These are phyloP conservation scores for Nematodospora anomalae DNA, from an alignment of 1,139 yeast species.

Conservation along the genomic window DNA sequence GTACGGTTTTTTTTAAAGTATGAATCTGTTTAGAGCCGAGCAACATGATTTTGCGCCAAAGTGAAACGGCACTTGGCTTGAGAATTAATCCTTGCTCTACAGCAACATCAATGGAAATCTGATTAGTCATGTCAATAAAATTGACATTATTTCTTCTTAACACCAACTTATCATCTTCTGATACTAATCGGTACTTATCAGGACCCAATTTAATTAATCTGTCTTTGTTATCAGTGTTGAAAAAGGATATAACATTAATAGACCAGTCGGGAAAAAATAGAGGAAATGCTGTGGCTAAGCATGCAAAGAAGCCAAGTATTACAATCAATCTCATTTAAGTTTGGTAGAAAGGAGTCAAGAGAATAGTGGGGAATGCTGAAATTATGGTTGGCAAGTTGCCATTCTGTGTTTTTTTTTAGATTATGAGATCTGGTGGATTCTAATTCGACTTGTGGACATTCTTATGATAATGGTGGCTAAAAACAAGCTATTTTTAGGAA, in stretches of 20 bases:
- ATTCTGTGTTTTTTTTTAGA: too few species aligned
- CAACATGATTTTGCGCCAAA: constrained; percentile 18
- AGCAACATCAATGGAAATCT: constrained; percentile 37
- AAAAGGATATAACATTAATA: constrained; percentile 7
- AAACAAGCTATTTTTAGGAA: too few species aligned
- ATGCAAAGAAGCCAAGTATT: constrained; percentile 8
- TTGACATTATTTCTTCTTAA: constrained; percentile 54
- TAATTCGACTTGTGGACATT: too few species aligned
- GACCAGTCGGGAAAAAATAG: constrained; percentile 13
- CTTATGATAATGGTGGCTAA: too few species aligned
- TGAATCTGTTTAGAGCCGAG: constrained; percentile 35
- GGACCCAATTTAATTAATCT: constrained; percentile 43
- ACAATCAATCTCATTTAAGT: constrained; percentile 10
- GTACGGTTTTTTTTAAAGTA: constrained; percentile 27
- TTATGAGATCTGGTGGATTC: neutral
- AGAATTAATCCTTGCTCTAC: constrained; percentile 28
- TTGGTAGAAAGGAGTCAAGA: neutral
- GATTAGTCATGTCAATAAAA: constrained; percentile 72
- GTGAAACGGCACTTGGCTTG: constrained; percentile 15
- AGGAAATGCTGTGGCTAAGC: constrained; percentile 18
- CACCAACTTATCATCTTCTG: constrained; percentile 57
- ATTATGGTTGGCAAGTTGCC: neutral
- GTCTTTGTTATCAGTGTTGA: constrained; percentile 16
- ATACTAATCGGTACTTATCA: constrained; percentile 39
- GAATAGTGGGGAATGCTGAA: neutral